A percentile compares a stretch with the other conserved stretches of the same genome.
These are phyloP conservation scores for Ceratocystis papillata DNA, from an alignment of 2,329 filamentous ascomycete genomes.

Conservation along the genomic window DNA sequence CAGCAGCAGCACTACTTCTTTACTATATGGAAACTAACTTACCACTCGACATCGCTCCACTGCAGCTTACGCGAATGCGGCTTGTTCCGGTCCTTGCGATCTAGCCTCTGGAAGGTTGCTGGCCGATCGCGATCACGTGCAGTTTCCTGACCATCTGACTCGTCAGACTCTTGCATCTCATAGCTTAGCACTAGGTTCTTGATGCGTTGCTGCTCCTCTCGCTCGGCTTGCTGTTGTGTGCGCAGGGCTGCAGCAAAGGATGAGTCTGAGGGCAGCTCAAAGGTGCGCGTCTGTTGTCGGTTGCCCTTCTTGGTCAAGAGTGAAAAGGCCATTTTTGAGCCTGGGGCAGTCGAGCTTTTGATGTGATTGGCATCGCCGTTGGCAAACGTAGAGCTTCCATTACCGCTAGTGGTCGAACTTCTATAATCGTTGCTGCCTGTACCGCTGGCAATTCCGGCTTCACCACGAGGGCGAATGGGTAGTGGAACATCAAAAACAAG, in stretches of 20 bases:
- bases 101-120: conserved; percentile 40
- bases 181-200: conserved; percentile 96
- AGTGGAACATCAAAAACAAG: conserved; percentile 91
- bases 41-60: conserved; percentile 97
- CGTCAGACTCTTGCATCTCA: conserved; percentile 76
- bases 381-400: neutral
- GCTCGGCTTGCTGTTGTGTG: conserved; percentile 85
- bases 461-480: conserved; percentile 63
- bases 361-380: neutral
- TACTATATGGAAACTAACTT: conserved; percentile 31
- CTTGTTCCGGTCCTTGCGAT: conserved; percentile 54
- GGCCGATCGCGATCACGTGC: conserved; percentile 38
- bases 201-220: conserved; percentile 94
- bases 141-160: conserved; percentile 49
- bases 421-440: conserved; percentile 26
- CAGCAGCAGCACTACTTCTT: neutral
- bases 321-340: conserved; percentile 82
- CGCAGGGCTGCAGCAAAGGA: conserved; percentile 95
- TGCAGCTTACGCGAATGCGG: conserved; percentile 85
- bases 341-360: neutral
- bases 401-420: neutral
- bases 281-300: conserved; percentile 85
- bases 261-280: conserved; percentile 82
- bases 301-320: conserved; percentile 93
- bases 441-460: conserved; percentile 16